phyloP scores from a whole-genome alignment of 345 rosid genomes.

The Cardiospermum halicacabum region DNA sequence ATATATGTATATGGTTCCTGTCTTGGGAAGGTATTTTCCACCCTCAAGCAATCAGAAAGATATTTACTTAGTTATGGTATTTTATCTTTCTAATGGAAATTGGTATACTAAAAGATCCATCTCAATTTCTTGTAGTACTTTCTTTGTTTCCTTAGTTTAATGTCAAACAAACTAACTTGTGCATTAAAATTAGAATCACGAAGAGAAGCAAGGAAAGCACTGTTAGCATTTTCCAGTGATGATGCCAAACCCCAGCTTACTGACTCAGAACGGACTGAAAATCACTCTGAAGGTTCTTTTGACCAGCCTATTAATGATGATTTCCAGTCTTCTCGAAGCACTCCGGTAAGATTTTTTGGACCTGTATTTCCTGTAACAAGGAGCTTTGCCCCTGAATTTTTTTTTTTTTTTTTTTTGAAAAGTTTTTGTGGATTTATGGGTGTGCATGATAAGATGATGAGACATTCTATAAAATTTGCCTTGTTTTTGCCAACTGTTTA shows the following conservation, averaged over 20 bases:
- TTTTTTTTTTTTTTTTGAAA: background rate
- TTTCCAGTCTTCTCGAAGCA: slow-evolving; percentile 43
- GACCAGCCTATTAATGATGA: slow-evolving; percentile 40
- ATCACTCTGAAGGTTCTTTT: slow-evolving; percentile 32
- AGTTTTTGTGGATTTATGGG: background rate
- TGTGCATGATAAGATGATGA: slow-evolving; percentile 3
- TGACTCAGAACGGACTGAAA: slow-evolving; percentile 34
- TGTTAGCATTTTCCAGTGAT: slow-evolving; percentile 76
- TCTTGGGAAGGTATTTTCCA: background rate
- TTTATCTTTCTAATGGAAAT: background rate
- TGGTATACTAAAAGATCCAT: background rate
- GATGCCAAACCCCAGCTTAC: slow-evolving; percentile 33
- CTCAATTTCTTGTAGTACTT: background rate
- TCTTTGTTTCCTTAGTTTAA: background rate
- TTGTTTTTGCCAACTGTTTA: background rate
- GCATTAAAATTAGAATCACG: slow-evolving; percentile 57
- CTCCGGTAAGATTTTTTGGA: slow-evolving; percentile 60
- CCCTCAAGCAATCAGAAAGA: background rate
- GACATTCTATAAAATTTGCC: background rate
- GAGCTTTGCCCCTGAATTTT: background rate
- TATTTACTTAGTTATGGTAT: background rate
- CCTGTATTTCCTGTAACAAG: slow-evolving; percentile 4
- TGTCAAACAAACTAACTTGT: background rate
- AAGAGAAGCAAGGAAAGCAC: slow-evolving; percentile 95
- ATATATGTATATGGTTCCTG: background rate